Percentiles rank a stretch among this genome's conserved stretches.
Evolutionary conservation across 352 stramenopile genomes (phyloP).

Genomic region (Globisporangium rhizosaccharum): DNA sequence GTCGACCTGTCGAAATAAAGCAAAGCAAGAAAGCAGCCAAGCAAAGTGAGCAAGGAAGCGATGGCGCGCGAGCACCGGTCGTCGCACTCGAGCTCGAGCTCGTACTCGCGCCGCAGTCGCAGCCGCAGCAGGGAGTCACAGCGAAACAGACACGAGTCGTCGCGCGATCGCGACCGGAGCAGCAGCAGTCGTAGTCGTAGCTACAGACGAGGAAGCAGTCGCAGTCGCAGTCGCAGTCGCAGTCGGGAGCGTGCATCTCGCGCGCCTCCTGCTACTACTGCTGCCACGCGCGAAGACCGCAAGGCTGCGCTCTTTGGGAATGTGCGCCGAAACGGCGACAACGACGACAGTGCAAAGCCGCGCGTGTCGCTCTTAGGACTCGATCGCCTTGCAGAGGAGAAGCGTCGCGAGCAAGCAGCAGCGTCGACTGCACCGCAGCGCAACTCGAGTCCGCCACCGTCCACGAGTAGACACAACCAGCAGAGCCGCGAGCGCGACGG

Average conservation of each 20-base stretch:
- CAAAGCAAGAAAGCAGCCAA: too few relatives aligned
- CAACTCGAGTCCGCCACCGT: neutral
- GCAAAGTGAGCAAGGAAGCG: neutral
- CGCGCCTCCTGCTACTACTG: slow-evolving; percentile 5
- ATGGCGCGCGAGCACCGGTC: slow-evolving; percentile 19
- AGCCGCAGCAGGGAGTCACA: slow-evolving; percentile 19
- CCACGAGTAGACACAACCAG: slow-evolving; percentile 1
- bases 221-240: slow-evolving; percentile 8
- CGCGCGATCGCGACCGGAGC: neutral
- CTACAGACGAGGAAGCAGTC: slow-evolving; percentile 2
- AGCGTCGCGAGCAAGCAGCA: slow-evolving; percentile 22
- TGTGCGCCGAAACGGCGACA: neutral
- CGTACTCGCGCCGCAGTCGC: slow-evolving; percentile 11
- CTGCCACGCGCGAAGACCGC: slow-evolving; percentile 6
- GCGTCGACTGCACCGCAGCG: neutral
- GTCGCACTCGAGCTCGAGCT: neutral
- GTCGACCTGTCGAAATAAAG: too few relatives aligned
- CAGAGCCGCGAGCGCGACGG: neutral
- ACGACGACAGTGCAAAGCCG: neutral
- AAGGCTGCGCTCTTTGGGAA: slow-evolving; percentile 25
- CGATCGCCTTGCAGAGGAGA: slow-evolving; percentile 53
- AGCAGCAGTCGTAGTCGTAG: slow-evolving; percentile 2
- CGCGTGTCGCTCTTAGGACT: slow-evolving; percentile 48
- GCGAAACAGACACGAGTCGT: slow-evolving; percentile 12
- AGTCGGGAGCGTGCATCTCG: neutral